A percentile compares a stretch with the other conserved stretches of the same genome.
These are phyloP conservation scores for Parastagonospora avenae DNA, from an alignment of 2,329 filamentous ascomycete genomes.

Conservation along the genomic window DNA sequence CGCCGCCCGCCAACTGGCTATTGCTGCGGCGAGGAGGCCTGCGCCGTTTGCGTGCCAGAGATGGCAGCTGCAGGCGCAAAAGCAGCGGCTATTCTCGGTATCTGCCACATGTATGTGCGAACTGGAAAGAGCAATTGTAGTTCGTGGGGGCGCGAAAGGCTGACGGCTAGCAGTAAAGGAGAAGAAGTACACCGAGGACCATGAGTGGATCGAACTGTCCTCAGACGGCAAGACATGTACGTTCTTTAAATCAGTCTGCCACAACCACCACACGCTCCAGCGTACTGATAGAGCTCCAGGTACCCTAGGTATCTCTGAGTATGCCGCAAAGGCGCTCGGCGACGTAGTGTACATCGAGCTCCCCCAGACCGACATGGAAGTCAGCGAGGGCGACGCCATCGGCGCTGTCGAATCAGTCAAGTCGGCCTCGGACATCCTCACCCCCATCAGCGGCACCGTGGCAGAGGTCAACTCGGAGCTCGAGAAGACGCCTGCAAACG, in stretches of 20 bases:
- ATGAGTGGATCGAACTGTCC: conserved; percentile 95
- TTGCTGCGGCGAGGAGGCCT: conserved; percentile 29
- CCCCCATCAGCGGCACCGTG: conserved; percentile 80
- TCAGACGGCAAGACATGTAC: conserved; percentile 79
- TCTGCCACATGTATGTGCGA: conserved; percentile 38
- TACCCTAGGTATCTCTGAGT: conserved; percentile 83
- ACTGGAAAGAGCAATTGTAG: not conserved
- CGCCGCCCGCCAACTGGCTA: conserved; percentile 43
- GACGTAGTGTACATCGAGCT: conserved; percentile 98
- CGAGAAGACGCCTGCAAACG: conserved; percentile 81
- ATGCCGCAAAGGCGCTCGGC: conserved; percentile 89
- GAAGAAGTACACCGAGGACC: conserved; percentile 93
- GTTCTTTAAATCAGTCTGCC: conserved; percentile 4
- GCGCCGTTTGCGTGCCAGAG: conserved; percentile 30
- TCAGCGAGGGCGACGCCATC: conserved; percentile 79
- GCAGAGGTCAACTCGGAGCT: conserved; percentile 74
- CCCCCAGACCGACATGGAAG: conserved; percentile 70
- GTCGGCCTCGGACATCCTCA: conserved; percentile 95
- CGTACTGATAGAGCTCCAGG: conserved; percentile 46
- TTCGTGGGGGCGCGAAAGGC: conserved; percentile 7
- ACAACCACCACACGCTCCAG: conserved; percentile 2
- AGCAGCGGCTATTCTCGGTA: conserved; percentile 47
- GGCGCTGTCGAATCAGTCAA: conserved; percentile 98
- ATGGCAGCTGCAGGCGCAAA: conserved; percentile 27
- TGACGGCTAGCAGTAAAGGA: conserved; percentile 57